These are phyloP conservation scores for Trametes elegans DNA, from an alignment of 768 basidiomycete species.

Conservation along the genomic window DNA sequence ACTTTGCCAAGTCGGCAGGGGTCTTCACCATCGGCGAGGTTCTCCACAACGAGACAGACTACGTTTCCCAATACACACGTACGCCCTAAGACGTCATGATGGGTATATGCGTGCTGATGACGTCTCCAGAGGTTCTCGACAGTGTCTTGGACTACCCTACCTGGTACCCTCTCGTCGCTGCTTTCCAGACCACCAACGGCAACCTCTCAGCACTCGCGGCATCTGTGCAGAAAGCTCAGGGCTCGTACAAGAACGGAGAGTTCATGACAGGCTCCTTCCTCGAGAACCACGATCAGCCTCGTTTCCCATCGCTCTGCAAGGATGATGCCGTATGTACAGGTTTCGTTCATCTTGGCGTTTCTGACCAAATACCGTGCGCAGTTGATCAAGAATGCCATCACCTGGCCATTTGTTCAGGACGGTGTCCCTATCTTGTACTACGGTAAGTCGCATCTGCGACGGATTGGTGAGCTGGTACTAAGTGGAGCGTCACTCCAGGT, in stretches of 20 bases:
- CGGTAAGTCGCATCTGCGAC: constrained; percentile 27
- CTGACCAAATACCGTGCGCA: constrained; percentile 7
- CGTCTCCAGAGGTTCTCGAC: constrained; percentile 37
- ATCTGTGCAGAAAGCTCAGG: constrained; percentile 32
- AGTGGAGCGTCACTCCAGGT: constrained; percentile 34
- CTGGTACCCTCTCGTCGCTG: constrained; percentile 42
- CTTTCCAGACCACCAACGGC: constrained; percentile 36
- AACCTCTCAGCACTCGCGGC: constrained; percentile 33
- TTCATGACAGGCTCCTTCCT: constrained; percentile 47
- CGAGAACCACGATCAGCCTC: constrained; percentile 55
- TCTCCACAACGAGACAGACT: constrained; percentile 39
- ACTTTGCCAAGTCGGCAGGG: constrained; percentile 45
- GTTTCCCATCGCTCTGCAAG: constrained; percentile 41
- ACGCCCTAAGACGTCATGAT: constrained; percentile 6
- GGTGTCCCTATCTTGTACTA: constrained; percentile 54
- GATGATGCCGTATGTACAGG: constrained; percentile 44
- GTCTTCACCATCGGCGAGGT: constrained; percentile 61
- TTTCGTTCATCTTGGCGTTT: neutral
- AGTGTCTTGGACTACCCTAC: constrained; percentile 50
- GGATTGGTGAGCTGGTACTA: neutral
- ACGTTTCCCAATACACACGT: constrained; percentile 43
- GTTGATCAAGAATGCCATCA: constrained; percentile 46
- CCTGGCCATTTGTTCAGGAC: constrained; percentile 49
- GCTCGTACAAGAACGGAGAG: constrained; percentile 37
- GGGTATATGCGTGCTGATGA: neutral